phyloP scores from a whole-genome alignment of 371 early-diverging fungal species.

The Actinomortierella wolfii region DNA sequence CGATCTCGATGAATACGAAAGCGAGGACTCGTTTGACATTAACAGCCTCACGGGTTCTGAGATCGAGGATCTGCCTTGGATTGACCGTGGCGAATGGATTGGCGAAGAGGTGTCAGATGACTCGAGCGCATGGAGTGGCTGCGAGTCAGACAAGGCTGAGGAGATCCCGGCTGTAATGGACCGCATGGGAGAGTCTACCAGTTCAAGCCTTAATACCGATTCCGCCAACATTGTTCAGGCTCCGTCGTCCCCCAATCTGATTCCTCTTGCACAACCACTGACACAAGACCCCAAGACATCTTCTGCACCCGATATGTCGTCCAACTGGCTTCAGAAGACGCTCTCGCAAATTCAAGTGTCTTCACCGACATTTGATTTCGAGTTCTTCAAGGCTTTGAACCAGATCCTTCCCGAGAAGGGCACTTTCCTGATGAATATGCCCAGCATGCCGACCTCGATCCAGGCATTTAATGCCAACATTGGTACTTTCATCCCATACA shows the following conservation, averaged over 20 bases:
- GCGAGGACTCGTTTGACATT: slow-evolving; percentile 20
- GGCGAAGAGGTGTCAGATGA: slow-evolving; percentile 39
- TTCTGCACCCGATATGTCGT: slow-evolving; percentile 30
- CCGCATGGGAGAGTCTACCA: slow-evolving; percentile 5
- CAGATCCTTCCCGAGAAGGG: slow-evolving; percentile 46
- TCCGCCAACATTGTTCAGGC: slow-evolving; percentile 32
- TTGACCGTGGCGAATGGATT: slow-evolving; percentile 40
- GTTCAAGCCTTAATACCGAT: slow-evolving; percentile 16
- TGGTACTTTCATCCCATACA: slow-evolving; percentile 38
- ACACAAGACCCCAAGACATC: slow-evolving; percentile 7
- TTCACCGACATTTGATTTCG: slow-evolving; percentile 38
- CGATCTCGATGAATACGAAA: slow-evolving; percentile 20
- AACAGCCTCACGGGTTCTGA: slow-evolving; percentile 38
- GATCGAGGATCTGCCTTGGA: slow-evolving; percentile 34
- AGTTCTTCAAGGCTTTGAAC: slow-evolving; percentile 40
- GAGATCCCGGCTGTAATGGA: slow-evolving; percentile 3
- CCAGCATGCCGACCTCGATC: slow-evolving; percentile 44
- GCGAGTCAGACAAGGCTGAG: slow-evolving; percentile 19
- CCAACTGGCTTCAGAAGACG: slow-evolving; percentile 50
- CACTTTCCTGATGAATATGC: slow-evolving; percentile 39
- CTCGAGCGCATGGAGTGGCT: slow-evolving; percentile 34
- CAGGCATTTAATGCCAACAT: slow-evolving; percentile 45
- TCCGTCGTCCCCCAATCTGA: slow-evolving; percentile 34
- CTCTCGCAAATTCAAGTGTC: slow-evolving; percentile 45
- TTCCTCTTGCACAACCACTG: slow-evolving; percentile 28